phyloP scores from a whole-genome alignment of 495 filamentous ascomycete species.

The Xylaria nigripes region DNA sequence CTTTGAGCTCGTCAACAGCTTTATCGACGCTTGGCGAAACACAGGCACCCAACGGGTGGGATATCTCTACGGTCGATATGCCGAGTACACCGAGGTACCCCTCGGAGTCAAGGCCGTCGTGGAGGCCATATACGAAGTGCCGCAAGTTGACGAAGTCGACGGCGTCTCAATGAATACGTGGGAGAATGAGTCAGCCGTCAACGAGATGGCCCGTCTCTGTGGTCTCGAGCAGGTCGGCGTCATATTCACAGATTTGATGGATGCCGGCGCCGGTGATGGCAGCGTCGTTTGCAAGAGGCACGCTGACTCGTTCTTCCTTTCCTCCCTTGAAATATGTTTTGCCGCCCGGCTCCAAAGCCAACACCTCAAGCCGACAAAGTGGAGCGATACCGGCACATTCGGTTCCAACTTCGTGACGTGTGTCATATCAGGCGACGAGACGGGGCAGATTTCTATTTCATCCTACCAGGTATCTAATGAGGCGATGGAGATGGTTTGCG shows the following conservation, averaged over 20 bases:
- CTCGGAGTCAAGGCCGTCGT: constrained; percentile 94
- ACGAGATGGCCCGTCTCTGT: constrained; percentile 74
- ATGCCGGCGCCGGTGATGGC: constrained; percentile 71
- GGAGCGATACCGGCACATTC: constrained; percentile 91
- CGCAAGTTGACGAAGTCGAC: constrained; percentile 84
- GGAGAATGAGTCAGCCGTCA: constrained; percentile 76
- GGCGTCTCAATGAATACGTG: constrained; percentile 82
- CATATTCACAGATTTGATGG: constrained; percentile 89
- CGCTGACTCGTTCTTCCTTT: constrained; percentile 88
- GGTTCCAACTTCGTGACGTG: constrained; percentile 97
- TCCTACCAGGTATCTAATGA: constrained; percentile 92
- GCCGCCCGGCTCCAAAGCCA: constrained; percentile 79
- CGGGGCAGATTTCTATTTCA: constrained; percentile 79
- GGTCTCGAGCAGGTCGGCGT: constrained; percentile 86
- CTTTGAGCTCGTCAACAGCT: constrained; percentile 69
- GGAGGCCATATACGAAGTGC: constrained; percentile 95
- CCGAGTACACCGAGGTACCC: constrained; percentile 87
- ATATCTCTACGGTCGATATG: constrained; percentile 84
- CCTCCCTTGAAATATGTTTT: constrained; percentile 86
- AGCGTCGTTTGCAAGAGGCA: constrained; percentile 91
- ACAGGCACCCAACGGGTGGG: constrained; percentile 74
- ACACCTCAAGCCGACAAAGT: constrained; percentile 86
- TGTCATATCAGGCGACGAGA: constrained; percentile 82
- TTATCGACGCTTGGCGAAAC: constrained; percentile 85
- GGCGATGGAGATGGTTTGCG: constrained; percentile 92